Percentiles rank a stretch among this genome's conserved stretches.
These are phyloP conservation scores for Oryza brachyantha DNA, from an alignment of 176 grass and related monocot species.

Conservation along the genomic window DNA sequence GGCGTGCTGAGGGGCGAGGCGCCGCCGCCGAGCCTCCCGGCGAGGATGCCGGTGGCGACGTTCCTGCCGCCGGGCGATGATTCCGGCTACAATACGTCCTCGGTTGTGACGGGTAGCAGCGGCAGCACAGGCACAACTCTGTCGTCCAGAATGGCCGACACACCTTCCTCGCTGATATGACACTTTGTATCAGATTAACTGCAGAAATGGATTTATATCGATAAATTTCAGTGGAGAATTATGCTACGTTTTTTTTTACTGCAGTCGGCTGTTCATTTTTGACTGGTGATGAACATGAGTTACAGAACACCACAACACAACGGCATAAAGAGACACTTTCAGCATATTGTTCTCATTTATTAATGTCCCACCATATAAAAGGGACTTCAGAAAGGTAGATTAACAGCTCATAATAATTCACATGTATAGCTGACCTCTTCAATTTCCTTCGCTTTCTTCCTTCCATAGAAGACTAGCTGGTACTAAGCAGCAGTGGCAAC, in stretches of 20 bases:
- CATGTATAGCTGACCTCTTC: neutral
- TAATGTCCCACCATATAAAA: neutral
- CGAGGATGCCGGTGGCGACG: constrained; percentile 28
- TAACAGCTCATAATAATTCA: neutral
- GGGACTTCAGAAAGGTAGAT: neutral
- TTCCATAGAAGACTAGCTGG: neutral
- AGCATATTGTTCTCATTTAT: neutral
- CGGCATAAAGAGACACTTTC: neutral
- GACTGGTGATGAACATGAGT: neutral
- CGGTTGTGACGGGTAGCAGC: neutral
- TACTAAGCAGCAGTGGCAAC: constrained; percentile 48
- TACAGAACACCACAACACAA: neutral
- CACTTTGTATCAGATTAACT: too few relatives aligned
- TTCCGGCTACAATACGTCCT: constrained; percentile 5
- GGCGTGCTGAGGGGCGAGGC: constrained; percentile 19
- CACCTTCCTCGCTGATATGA: too few relatives aligned
- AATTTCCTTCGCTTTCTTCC: neutral
- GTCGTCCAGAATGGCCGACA: neutral
- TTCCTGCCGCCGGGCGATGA: constrained; percentile 4
- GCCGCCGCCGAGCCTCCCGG: constrained; percentile 14
- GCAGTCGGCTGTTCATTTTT: too few relatives aligned
- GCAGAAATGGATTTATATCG: too few relatives aligned
- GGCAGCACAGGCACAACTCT: neutral
- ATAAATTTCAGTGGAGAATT: too few relatives aligned
- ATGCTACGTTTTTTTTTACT: too few relatives aligned